These are phyloP conservation scores for Exobasidium cylindrosporum DNA, from an alignment of 1,284 basidiomycete species.

Conservation along the genomic window DNA sequence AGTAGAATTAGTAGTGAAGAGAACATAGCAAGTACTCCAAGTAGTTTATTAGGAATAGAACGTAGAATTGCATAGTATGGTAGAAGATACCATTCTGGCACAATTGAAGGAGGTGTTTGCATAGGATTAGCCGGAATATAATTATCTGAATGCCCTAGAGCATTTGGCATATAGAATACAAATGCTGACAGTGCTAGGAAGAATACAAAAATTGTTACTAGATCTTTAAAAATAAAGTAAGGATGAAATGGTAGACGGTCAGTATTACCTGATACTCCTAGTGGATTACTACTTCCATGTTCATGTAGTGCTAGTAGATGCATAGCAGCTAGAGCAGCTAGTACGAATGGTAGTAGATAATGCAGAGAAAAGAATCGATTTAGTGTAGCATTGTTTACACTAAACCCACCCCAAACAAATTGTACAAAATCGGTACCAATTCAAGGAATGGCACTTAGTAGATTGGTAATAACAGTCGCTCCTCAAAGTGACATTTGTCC, in stretches of 20 bases:
- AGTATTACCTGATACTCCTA: slow-evolving; percentile 46
- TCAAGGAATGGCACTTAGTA: slow-evolving; percentile 37
- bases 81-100: slow-evolving; percentile 49
- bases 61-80: slow-evolving; percentile 46
- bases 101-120: slow-evolving; percentile 51
- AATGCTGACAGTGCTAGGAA: slow-evolving; percentile 42
- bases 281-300: slow-evolving; percentile 47
- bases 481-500: slow-evolving; percentile 55
- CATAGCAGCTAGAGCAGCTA: slow-evolving; percentile 51
- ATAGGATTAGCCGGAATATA: slow-evolving; percentile 53
- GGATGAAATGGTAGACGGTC: slow-evolving; percentile 47
- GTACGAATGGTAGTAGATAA: slow-evolving; percentile 51
- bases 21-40: slow-evolving; percentile 41
- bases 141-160: slow-evolving; percentile 49
- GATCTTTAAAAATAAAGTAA: slow-evolving; percentile 48
- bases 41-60: slow-evolving; percentile 29
- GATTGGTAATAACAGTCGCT: slow-evolving; percentile 39
- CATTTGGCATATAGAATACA: slow-evolving; percentile 49
- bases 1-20: slow-evolving; percentile 46
- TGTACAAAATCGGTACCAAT: slow-evolving; percentile 37
- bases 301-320: slow-evolving; percentile 50
- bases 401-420: slow-evolving; percentile 48
- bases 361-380: slow-evolving; percentile 55
- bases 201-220: slow-evolving; percentile 49
- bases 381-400: slow-evolving; percentile 53